phyloP scores from a whole-genome alignment of 345 rosid genomes.

The Hevea brasiliensis region DNA sequence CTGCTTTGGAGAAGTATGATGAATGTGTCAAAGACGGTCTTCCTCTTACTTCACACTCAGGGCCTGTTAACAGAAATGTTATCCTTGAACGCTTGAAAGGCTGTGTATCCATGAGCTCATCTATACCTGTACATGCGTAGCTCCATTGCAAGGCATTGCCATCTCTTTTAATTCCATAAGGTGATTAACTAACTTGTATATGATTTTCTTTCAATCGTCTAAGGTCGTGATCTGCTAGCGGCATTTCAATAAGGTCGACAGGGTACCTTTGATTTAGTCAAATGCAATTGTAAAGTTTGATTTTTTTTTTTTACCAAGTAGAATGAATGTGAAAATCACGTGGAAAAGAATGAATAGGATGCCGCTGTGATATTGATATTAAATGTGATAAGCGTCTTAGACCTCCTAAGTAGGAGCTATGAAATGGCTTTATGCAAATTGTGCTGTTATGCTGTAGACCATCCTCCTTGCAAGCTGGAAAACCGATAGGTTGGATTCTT shows the following conservation, averaged over 20 bases:
- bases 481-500: background rate
- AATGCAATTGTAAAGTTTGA: background rate
- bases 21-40: slow-evolving; percentile 88
- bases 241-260: slow-evolving; percentile 1
- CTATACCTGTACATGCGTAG: slow-evolving; percentile 81
- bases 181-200: slow-evolving; percentile 28
- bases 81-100: slow-evolving; percentile 74
- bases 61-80: slow-evolving; percentile 56
- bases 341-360: background rate
- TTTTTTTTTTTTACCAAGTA: slow-evolving; percentile 7
- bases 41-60: slow-evolving; percentile 73
- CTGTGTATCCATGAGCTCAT: slow-evolving; percentile 69
- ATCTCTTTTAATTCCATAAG: background rate
- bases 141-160: slow-evolving; percentile 28
- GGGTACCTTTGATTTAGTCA: slow-evolving; percentile 15
- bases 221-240: slow-evolving; percentile 12
- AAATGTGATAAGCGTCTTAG: background rate
- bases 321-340: background rate
- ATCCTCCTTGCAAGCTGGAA: background rate
- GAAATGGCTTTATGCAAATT: background rate
- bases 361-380: background rate
- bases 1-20: slow-evolving; percentile 74
- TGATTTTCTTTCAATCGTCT: slow-evolving; percentile 17
- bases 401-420: background rate
- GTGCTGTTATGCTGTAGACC: background rate